Evolutionary conservation across 2,329 filamentous ascomycete species (phyloP).

Genomic region (Microcyclospora pomicola): DNA sequence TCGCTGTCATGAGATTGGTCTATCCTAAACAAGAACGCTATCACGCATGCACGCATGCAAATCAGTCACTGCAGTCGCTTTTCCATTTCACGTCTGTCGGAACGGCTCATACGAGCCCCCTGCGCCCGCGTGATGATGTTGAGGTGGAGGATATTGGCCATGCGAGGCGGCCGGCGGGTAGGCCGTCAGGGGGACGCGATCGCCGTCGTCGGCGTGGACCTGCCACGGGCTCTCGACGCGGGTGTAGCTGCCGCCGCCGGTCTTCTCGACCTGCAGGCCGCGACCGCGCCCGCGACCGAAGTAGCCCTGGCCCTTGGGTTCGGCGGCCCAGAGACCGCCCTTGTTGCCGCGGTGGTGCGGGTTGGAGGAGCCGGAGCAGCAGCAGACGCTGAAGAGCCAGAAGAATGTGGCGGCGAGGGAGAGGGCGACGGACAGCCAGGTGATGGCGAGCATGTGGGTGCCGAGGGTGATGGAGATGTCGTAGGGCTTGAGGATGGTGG

Average conservation of each 20-base stretch:
- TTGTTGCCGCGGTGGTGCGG: slow-evolving; percentile 31
- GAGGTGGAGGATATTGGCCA: slow-evolving; percentile 11
- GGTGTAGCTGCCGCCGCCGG: slow-evolving; percentile 45
- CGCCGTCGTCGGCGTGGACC: slow-evolving; percentile 13
- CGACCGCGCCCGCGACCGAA: slow-evolving; percentile 8
- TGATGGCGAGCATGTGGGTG: slow-evolving; percentile 52
- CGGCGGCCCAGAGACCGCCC: slow-evolving; percentile 21
- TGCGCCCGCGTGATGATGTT: slow-evolving; percentile 1
- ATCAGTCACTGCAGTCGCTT: not conserved
- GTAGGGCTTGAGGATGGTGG: slow-evolving; percentile 54
- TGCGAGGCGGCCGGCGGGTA: slow-evolving; percentile 9
- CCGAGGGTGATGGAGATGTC: slow-evolving; percentile 56
- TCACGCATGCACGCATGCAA: not conserved
- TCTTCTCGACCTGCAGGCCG: slow-evolving; percentile 42
- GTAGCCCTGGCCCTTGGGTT: slow-evolving; percentile 15
- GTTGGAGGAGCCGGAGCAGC: slow-evolving; percentile 57
- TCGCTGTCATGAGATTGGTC: too few relatives aligned
- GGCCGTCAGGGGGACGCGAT: slow-evolving; percentile 17
- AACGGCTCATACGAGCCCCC: slow-evolving; percentile 29
- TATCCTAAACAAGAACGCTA: not conserved
- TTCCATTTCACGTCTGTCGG: slow-evolving; percentile 13
- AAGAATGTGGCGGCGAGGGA: slow-evolving; percentile 64
- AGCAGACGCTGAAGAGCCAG: slow-evolving; percentile 87
- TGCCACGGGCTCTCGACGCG: slow-evolving; percentile 33
- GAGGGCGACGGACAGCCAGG: slow-evolving; percentile 72